Base-by-base conservation (phyloP, 345 rosid genomes). In the Ceriops decandra region DNA sequence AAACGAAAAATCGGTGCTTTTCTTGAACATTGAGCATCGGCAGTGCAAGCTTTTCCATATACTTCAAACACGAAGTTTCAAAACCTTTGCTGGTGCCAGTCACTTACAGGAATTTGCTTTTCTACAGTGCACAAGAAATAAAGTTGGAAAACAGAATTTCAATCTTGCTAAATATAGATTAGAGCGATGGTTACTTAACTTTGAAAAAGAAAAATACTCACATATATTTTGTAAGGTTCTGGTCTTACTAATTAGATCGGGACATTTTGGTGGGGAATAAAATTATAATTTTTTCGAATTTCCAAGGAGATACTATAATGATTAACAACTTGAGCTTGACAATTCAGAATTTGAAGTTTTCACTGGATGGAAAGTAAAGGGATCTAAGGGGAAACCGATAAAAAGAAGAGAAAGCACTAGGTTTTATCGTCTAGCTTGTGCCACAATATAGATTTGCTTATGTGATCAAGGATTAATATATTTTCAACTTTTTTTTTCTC, bases 1-100 rank as follows among this genome's bases (percentile, higher is more conserved):
- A 69, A 73, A 63, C 72, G 72, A 57, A 57, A 60, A 6, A 52
- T 15, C 11, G 27, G 6, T 24, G 59, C 60, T 54, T 52, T 61
- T 61, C 60, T 68, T 60, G 47, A 60, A 46, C 49, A n/a, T 47
- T 38, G 20, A 57, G 27, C 64, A 31, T 57, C 26, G 26, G n/a
- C 71, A 49, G 42, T 47, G 47, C 68, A 32, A 22, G 5, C 13
- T 26, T 21, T 22, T 54, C 15, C 28, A 9, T 22, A 26, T 22
- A 54, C 22, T 54, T 26, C 24, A 13, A 21, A 9, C 4, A 53
- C 22, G 27, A 21, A 9, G 58, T 26, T 54, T 54, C 27, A 53
- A 7, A 22, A 22, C 30, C 16, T 22, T 54, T 54, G 2, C 24
- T 11, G 5, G 27, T 13, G 21, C 27, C 58, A 9, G 9, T 54